phyloP scores from a whole-genome alignment of 2,329 filamentous ascomycete genomes.

The Neonectria hederae region DNA sequence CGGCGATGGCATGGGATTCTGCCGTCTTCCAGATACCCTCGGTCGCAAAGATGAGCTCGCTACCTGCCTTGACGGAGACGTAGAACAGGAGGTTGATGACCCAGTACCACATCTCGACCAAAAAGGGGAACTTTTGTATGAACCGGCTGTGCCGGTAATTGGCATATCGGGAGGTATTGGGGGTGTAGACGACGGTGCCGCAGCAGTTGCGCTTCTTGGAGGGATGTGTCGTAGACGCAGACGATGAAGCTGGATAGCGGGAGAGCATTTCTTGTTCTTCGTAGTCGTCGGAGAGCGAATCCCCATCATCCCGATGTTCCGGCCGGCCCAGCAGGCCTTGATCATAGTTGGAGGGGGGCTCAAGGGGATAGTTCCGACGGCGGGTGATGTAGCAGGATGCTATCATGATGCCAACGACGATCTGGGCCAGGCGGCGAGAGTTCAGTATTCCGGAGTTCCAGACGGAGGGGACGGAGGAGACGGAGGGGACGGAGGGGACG shows the following conservation, averaged over 20 bases:
- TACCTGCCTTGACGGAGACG: conserved; percentile 41
- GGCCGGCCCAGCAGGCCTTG: conserved; percentile 37
- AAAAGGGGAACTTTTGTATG: conserved; percentile 72
- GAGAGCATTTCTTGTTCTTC: conserved; percentile 34
- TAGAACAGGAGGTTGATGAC: conserved; percentile 72
- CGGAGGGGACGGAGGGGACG: too few species aligned
- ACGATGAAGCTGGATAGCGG: conserved; percentile 15
- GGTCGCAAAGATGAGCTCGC: conserved; percentile 48
- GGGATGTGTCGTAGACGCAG: conserved; percentile 44
- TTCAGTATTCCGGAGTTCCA: background rate
- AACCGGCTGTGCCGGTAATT: conserved; percentile 69
- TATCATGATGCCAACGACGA: conserved; percentile 44
- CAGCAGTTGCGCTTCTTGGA: conserved; percentile 62
- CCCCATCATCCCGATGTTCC: conserved; percentile 38
- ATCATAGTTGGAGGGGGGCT: conserved; percentile 30
- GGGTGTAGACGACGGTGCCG: conserved; percentile 60
- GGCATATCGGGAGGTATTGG: conserved; percentile 69
- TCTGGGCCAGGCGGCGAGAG: conserved; percentile 23
- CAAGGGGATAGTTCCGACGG: conserved; percentile 38
- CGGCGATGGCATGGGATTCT: conserved; percentile 62
- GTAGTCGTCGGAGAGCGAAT: conserved; percentile 26
- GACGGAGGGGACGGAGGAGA: too few species aligned
- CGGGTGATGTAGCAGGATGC: conserved; percentile 43
- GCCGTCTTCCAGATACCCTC: conserved; percentile 64
- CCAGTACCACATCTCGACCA: conserved; percentile 81